Evolutionary conservation across 345 rosid species (phyloP).

Genomic region (Murraya paniculata): DNA sequence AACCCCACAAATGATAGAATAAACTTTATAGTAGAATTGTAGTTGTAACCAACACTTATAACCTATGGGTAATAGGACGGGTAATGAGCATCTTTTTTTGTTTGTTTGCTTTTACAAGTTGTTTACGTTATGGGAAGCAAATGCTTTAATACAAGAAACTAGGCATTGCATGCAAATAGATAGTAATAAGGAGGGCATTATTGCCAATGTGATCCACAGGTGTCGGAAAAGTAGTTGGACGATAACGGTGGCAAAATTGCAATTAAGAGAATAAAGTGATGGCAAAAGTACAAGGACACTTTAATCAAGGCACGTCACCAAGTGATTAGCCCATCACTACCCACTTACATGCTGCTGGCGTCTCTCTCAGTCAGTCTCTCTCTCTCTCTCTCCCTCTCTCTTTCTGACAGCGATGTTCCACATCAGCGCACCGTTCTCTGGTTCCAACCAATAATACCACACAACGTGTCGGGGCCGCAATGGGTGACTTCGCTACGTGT

Average conservation of each 20-base stretch:
- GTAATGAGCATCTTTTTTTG: conserved; percentile 20
- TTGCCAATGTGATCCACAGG: not conserved
- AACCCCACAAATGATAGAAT: conserved; percentile 15
- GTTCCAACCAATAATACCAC: conserved; percentile 1
- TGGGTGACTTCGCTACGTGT: conserved; percentile 12
- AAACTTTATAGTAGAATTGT: not conserved
- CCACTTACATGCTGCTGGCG: conserved; percentile 19
- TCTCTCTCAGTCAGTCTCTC: not conserved
- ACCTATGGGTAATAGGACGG: conserved; percentile 3
- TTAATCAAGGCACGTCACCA: conserved; percentile 32
- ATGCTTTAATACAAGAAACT: not conserved
- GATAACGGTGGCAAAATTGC: conserved; percentile 27
- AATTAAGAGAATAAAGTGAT: conserved; percentile 7
- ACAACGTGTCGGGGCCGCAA: conserved; percentile 21
- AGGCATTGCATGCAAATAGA: not conserved
- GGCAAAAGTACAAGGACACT: conserved; percentile 23
- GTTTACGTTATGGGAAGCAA: conserved; percentile 9
- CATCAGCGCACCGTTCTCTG: conserved; percentile 38
- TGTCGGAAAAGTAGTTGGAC: not conserved
- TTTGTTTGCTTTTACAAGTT: not conserved
- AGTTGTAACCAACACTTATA: conserved; percentile 6
- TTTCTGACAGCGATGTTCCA: conserved; percentile 31
- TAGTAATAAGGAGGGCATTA: not conserved
- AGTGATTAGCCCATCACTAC: conserved; percentile 48
- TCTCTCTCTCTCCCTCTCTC: not conserved